Base-by-base conservation (phyloP, 768 basidiomycete genomes). In the Grammothele lineata region DNA sequence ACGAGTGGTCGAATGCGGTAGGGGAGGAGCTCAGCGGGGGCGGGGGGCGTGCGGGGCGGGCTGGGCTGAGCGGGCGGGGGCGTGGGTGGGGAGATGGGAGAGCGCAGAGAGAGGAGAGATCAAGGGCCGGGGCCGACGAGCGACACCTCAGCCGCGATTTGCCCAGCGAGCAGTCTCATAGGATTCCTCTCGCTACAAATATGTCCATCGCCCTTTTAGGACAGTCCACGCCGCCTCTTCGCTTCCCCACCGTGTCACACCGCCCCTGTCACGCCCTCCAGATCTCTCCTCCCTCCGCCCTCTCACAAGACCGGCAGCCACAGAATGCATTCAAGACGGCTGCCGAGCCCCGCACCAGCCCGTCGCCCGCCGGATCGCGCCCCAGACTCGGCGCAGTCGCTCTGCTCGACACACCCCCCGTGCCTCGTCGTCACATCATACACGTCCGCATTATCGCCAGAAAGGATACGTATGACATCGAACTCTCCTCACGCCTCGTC, bases 401-500 rank as follows among this genome's bases (percentile, higher is more conserved):
- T 30, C 8, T 30, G 27, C 14, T 30, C 27, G 14, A 7, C 27
- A 30, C 27, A 30, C 27, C 27, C 27, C 27, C 27, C 8, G 27
- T 7, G 8, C 14, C 45, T 44, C 51, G 23, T 37, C 30, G 51
- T 53, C 48, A 48, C 47, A 53, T 23, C 47, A 27, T 50, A 50
- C 36, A 48, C 47, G 51, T 44, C 51, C 47, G 43, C 47, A 38
- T 19, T 48, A 42, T 45, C 27, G 26, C 40, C 47, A 23, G 43
- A 26, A 30, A 19, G 34, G 36, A 45, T 48, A 48, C 42, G 43
- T 39, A 50, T 51, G 40, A 30, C 27, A 30, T 30, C 27, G 8
- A 30, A 30, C 27, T 36, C 42, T 33, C 56, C 39, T 60, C 55
- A 75, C 21, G 58, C 52, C 55, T 81, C 80, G 35, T 79, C 77